Conservation (phyloP, 441 rosid species). For the Melastoma candidum region DNA sequence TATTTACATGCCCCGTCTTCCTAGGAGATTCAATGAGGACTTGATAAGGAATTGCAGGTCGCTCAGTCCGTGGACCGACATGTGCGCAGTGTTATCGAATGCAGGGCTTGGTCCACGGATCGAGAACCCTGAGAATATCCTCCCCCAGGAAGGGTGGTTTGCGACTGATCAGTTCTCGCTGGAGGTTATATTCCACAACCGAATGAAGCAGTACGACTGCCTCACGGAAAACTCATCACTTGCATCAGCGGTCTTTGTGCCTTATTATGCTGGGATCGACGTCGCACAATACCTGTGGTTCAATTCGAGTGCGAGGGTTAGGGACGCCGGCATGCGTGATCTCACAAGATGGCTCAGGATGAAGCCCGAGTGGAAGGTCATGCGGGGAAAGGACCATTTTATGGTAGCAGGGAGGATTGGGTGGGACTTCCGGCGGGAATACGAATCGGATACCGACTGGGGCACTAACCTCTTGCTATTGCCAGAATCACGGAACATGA, state of each 20-base stretch:
- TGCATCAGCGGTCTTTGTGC: slow-evolving; percentile 57
- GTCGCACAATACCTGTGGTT: slow-evolving; percentile 42
- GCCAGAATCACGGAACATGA: slow-evolving; percentile 46
- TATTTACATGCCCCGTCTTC: slow-evolving; percentile 29
- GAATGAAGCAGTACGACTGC: slow-evolving; percentile 49
- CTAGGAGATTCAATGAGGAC: slow-evolving; percentile 27
- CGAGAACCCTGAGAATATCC: slow-evolving; percentile 14
- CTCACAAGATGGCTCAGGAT: slow-evolving; percentile 33
- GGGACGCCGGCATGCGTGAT: slow-evolving; percentile 37
- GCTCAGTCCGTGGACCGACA: slow-evolving; percentile 22
- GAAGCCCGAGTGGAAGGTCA: slow-evolving; percentile 38
- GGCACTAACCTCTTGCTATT: slow-evolving; percentile 48
- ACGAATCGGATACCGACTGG: slow-evolving; percentile 28
- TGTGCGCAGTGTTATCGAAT: slow-evolving; percentile 27
- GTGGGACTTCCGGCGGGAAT: slow-evolving; percentile 45
- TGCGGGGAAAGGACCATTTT: slow-evolving; percentile 67
- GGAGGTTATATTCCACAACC: slow-evolving; percentile 30
- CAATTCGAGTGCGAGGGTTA: slow-evolving; percentile 21
- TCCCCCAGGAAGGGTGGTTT: slow-evolving; percentile 26
- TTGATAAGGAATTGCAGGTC: slow-evolving; percentile 25
- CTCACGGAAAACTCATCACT: slow-evolving; percentile 37
- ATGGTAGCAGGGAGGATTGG: slow-evolving; percentile 52
- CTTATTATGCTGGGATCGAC: slow-evolving; percentile 51
- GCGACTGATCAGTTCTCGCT: slow-evolving; percentile 35
- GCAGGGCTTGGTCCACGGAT: slow-evolving; percentile 29